phyloP scores from a whole-genome alignment of 2,329 filamentous ascomycete genomes.

The Pyrenochaeta sp. region DNA sequence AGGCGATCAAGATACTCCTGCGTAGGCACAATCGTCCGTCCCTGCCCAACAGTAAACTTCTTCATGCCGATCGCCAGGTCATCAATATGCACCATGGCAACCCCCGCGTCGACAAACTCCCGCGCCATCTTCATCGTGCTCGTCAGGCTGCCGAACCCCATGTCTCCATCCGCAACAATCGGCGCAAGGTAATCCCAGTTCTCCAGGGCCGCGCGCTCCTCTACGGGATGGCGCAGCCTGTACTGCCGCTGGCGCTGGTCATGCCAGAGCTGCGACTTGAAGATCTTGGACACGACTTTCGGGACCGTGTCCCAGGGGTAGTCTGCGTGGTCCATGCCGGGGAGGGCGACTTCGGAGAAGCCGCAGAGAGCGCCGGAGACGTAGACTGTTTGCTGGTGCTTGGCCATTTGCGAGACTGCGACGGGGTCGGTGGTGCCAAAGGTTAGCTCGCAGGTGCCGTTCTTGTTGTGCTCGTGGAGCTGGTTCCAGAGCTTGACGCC shows the following conservation, averaged over 20 bases:
- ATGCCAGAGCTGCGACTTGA: conserved; percentile 53
- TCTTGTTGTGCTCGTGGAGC: conserved; percentile 45
- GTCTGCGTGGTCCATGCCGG: conserved; percentile 55
- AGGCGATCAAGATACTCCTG: conserved; percentile 51
- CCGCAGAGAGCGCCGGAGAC: conserved; percentile 54
- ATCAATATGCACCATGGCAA: conserved; percentile 56
- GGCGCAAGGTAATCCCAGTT: conserved; percentile 53
- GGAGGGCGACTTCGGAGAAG: conserved; percentile 48
- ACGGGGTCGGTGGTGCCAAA: conserved; percentile 53
- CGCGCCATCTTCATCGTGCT: conserved; percentile 53
- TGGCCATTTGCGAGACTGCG: conserved; percentile 49
- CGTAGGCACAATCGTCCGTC: conserved; percentile 52
- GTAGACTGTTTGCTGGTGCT: conserved; percentile 52
- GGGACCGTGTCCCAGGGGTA: conserved; percentile 56
- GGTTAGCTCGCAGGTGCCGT: conserved; percentile 49
- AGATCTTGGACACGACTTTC: conserved; percentile 53
- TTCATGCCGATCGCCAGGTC: conserved; percentile 56
- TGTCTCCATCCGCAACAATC: conserved; percentile 55
- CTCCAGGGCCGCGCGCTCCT: conserved; percentile 45
- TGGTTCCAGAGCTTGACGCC: conserved; percentile 51
- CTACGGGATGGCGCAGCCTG: conserved; percentile 42
- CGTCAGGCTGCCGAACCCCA: conserved; percentile 55
- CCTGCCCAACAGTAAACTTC: conserved; percentile 55
- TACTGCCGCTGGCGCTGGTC: conserved; percentile 53
- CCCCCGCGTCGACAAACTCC: conserved; percentile 55